phyloP scores from a whole-genome alignment of 257 asterid genomes.

The Solanum appendiculatum region DNA sequence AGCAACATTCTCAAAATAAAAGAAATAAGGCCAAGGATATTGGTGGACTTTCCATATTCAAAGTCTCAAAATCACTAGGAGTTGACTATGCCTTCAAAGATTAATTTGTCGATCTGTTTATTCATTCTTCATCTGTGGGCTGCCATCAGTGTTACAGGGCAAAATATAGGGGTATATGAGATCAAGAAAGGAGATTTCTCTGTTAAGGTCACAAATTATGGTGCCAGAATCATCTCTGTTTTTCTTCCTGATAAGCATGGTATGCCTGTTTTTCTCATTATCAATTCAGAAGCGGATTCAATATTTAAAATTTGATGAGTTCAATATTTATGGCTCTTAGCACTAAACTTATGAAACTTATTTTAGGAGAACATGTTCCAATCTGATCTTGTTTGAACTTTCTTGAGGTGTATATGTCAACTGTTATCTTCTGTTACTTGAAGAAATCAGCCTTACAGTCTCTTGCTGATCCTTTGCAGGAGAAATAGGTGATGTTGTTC shows the following conservation, averaged over 20 bases:
- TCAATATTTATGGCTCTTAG: neutral
- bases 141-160: neutral
- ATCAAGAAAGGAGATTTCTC: constrained; percentile 6
- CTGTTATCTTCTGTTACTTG: neutral
- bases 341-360: neutral
- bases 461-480: constrained; percentile 25
- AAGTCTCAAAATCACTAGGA: neutral
- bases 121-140: constrained; percentile 3
- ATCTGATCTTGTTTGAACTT: neutral
- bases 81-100: constrained; percentile 12
- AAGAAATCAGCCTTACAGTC: neutral
- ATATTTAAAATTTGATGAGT: neutral
- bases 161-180: neutral
- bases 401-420: neutral
- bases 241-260: constrained; percentile 9
- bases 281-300: neutral
- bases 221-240: constrained; percentile 14
- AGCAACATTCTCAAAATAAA: neutral
- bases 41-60: neutral
- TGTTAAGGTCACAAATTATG: constrained; percentile 1
- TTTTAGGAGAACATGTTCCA: neutral
- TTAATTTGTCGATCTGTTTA: constrained; percentile 10
- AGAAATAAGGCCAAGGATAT: neutral
- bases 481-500: constrained; percentile 54
- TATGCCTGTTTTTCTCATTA: neutral